Evolutionary conservation across 1,284 basidiomycete species (phyloP).

Genomic region (Takashimella tepidaria): DNA sequence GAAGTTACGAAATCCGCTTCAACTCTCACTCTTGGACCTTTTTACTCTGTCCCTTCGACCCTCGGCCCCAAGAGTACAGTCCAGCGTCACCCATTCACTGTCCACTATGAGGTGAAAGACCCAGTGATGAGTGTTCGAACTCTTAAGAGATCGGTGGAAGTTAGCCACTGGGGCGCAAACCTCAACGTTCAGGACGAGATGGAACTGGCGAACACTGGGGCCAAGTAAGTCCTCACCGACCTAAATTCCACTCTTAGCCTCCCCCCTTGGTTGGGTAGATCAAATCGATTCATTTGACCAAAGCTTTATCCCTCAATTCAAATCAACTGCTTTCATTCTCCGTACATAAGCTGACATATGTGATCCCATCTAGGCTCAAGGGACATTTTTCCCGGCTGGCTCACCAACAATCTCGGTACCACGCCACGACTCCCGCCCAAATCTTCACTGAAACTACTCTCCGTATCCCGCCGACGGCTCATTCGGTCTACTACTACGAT

Average conservation of each 20-base stretch:
- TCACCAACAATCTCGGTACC: conserved; percentile 71
- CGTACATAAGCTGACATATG: conserved; percentile 1
- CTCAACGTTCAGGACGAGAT: conserved; percentile 89
- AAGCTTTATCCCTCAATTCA: too few species aligned
- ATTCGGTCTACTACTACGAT: conserved; percentile 81
- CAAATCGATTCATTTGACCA: too few species aligned
- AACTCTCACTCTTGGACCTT: conserved; percentile 84
- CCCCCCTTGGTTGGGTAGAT: too few species aligned
- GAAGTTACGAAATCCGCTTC: conserved; percentile 65
- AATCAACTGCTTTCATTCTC: too few species aligned
- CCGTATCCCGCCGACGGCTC: conserved; percentile 73
- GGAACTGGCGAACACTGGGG: conserved; percentile 77
- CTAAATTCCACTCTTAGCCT: too few species aligned
- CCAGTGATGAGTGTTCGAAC: conserved; percentile 72
- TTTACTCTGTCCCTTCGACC: conserved; percentile 62
- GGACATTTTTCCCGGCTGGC: conserved; percentile 92
- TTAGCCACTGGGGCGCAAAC: conserved; percentile 96
- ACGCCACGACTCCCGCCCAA: conserved; percentile 60
- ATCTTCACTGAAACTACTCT: conserved; percentile 61
- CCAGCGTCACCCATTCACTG: conserved; percentile 60
- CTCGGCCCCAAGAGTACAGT: conserved; percentile 49
- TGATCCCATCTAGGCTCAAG: conserved; percentile 60
- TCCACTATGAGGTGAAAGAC: conserved; percentile 76
- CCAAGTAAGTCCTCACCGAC: conserved; percentile 59
- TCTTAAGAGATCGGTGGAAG: conserved; percentile 73